Evolutionary conservation across 1,284 basidiomycete species (phyloP), one percentile per base, ranked within the genome.

Genomic region (Erythrobasidium hasegawianum): DNA sequence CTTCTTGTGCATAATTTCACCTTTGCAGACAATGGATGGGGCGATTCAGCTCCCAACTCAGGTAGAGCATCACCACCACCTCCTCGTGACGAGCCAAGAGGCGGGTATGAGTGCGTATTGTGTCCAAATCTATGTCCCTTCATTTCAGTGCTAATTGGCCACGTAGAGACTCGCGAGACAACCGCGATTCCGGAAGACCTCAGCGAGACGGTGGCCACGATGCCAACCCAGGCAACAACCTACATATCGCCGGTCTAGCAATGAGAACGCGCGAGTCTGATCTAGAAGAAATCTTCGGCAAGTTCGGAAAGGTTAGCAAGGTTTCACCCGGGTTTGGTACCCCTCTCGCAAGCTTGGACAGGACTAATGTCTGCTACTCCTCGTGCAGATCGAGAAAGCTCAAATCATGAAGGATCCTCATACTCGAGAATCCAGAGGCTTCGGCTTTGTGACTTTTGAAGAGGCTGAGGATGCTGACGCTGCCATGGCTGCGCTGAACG

Each of bases 341-440:
- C n/a, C n/a, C n/a, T n/a, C n/a, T n/a, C n/a, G n/a, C n/a, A n/a
- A n/a, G n/a, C n/a, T 47, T 47, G n/a, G 45, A n/a, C n/a, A n/a
- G n/a, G n/a, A n/a, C n/a, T n/a, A n/a, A n/a, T n/a, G n/a, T n/a
- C n/a, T n/a, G n/a, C n/a, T n/a, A n/a, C n/a, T n/a, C n/a, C n/a
- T n/a, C n/a, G n/a, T n/a, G 16, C 70, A 82, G 81, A 77, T 83
- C 52, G 70, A 77, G 68, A 82, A 96, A 79, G 89, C 88, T 45
- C 89, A 91, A 68, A 87, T 97, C 78, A 97, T 97, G 91, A 88
- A 88, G 75, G 95, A 98, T 80, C 94, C 95, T 27, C 95, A 97
- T 80, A 87, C 88, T 69, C 87, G 90, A 74, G 94, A 97, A 76
- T 93, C 92, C 64, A 90, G 95, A 75, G 95, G 94, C 41, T 97